phyloP scores from a whole-genome alignment of 805 yeast genomes.

The Zygosaccharomyces pseudorouxii region DNA sequence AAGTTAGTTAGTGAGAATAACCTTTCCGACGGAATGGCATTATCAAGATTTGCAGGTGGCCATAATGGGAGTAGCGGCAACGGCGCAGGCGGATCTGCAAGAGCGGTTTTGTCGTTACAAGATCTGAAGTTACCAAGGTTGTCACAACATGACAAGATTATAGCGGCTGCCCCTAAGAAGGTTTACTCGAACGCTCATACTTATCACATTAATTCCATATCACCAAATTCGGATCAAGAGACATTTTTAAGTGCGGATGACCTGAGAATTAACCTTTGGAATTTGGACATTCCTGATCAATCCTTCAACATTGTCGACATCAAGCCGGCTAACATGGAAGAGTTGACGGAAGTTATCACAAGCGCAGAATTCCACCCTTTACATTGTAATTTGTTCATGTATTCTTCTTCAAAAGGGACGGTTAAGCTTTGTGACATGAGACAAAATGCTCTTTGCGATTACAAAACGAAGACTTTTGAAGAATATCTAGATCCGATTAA shows the following conservation, averaged over 20 bases:
- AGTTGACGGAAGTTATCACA: constrained; percentile 94
- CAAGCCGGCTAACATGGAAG: constrained; percentile 98
- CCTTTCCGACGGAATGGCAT: constrained; percentile 43
- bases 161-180: constrained; percentile 90
- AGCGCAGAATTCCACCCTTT: constrained; percentile 94
- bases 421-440: constrained; percentile 96
- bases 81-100: constrained; percentile 19
- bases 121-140: constrained; percentile 76
- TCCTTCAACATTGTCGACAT: constrained; percentile 96
- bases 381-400: constrained; percentile 90
- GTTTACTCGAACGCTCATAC: constrained; percentile 96
- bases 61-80: constrained; percentile 8
- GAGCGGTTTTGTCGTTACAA: constrained; percentile 36
- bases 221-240: constrained; percentile 93
- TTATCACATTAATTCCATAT: constrained; percentile 93
- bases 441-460: constrained; percentile 87
- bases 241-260: constrained; percentile 92
- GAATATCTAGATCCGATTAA: constrained; percentile 89
- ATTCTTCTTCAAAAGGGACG: constrained; percentile 92
- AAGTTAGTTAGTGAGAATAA: constrained; percentile 91
- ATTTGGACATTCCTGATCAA: constrained; percentile 88
- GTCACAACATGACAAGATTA: constrained; percentile 90
- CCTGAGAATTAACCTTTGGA: constrained; percentile 93
- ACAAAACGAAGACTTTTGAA: constrained; percentile 81
- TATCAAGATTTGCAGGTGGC: constrained; percentile 5